Evolutionary conservation across 1,139 yeast species (phyloP), one percentile per base, ranked within the genome.

Genomic region (Protomyces lactucae-debilis): DNA sequence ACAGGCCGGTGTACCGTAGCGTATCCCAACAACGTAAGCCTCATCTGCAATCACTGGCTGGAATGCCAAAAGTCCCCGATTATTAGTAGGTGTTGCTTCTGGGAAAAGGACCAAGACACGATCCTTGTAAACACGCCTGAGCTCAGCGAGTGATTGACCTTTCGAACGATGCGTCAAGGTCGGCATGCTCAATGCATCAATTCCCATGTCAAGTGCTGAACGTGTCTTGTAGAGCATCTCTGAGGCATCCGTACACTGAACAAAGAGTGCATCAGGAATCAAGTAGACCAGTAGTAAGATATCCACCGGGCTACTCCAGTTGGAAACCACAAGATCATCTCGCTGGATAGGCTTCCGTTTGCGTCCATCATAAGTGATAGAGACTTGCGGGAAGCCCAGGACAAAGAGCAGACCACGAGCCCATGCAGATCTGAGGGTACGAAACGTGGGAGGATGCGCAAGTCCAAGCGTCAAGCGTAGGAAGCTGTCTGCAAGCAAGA

Each of bases 41-140:
- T 37, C 18, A 14, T 59, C 63, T 36, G 54, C 32, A 48, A 59
- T 52, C 46, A 60, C 52, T 3, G 61, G 65, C n/a, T 52, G 18
- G 32, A 64, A 64, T n/a, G 59, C 57, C 32, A 64, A 48, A 9
- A 64, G 52, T 8, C 65, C 65, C 14, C 60, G 45, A 23, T 60
- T 60, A 25, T 64, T 64, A 23, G 65, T 51, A 6, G 65, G 52
- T 16, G 65, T 64, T 21, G 53, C 48, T 52, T 64, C 63, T 28
- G 59, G 55, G 36, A 57, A 56, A 16, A 59, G 52, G 6, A 57
- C 36, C 23, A 57, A 37, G 16, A 57, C 57, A 14, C 59, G 25
- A 12, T 52, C 43, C 48, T 43, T 43, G 48, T 43, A 43, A 2
- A n/a, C 14, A 16, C 48, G 48, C 25, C 23, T n/a, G 12, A 43